phyloP scores from a whole-genome alignment of 129 eudicot species.

The Flaveria robusta region DNA sequence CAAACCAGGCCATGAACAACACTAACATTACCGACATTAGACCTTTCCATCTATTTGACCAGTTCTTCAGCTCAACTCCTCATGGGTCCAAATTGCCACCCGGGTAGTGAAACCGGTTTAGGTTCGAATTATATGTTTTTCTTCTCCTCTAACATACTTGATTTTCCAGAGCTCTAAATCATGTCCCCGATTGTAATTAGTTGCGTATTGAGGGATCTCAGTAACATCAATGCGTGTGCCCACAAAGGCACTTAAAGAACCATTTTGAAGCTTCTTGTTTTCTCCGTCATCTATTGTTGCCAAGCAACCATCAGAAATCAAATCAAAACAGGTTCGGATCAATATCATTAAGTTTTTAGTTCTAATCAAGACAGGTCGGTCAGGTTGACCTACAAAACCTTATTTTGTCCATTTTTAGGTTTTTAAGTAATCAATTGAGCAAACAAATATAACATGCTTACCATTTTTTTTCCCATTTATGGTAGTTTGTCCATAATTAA shows the following conservation, averaged over 20 bases:
- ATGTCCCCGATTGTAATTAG: constrained; percentile 61
- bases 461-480: background rate
- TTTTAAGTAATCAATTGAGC: background rate
- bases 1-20: too few species aligned
- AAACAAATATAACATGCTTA: background rate
- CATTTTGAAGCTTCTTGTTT: constrained; percentile 28
- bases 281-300: constrained; percentile 35
- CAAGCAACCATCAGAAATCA: background rate
- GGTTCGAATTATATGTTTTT: background rate
- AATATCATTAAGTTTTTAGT: background rate
- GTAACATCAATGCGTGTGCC: constrained; percentile 63
- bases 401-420: background rate
- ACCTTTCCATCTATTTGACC: background rate
- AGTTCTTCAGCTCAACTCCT: background rate
- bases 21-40: background rate
- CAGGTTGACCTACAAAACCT: background rate
- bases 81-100: background rate
- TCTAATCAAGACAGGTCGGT: background rate
- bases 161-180: constrained; percentile 91
- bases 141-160: constrained; percentile 35
- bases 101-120: background rate
- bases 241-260: constrained; percentile 40
- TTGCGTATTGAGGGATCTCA: constrained; percentile 63
- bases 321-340: background rate
- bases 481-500: background rate